Base-by-base conservation (phyloP, 2,329 filamentous ascomycete genomes). In the Sporothrix inflata region DNA sequence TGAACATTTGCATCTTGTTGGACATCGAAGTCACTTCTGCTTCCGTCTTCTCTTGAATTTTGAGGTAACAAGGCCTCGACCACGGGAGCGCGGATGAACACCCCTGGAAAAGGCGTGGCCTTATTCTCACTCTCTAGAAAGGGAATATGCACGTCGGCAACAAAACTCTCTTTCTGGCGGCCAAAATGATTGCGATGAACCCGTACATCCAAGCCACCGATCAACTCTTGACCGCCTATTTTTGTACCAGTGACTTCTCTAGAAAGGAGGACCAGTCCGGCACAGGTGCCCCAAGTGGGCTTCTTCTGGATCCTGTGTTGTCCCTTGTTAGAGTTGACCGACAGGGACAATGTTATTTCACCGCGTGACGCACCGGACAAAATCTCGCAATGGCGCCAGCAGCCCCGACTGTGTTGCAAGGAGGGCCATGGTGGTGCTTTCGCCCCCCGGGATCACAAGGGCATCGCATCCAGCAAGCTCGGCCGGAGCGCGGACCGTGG, bases 131-230 rank as follows among this genome's bases (percentile, higher is more conserved):
- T 40, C 16, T 76, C 77, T 5, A 97, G 83, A 77, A 97, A 97
- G 0, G 91, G 89, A 30, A 98, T 83, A 16, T 91, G 82, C 42
- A 98, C 81, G 63, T 89, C 87, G 0, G 91, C 90, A 78, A 96
- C 90, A 81, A 98, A 98, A 79, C 92, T 97, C 82, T 98, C 94
- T 16, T 92, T 91, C 82, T 99, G 96, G 71, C 95, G 89, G 3
- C 96, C 96, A 79, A 98, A 99, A 81, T 98, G 94, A 79, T 98
- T 99, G 63, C 96, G 88, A 79, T 97, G 94, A 42, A 98, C 94
- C 61, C 93, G 87, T 47, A 99, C 94, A 78, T 94, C 91, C 49
- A 99, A 86, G 2, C 96, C 96, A 16, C 96, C 96, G 74, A 99
- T 94, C 70, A 98, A 87, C 73, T 97, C 94, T 81, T 98, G 96